Percentiles rank a stretch among this genome's conserved stretches.
Conservation (phyloP, 2,329 filamentous ascomycete genomes). For the Monosporascus sp. region DNA sequence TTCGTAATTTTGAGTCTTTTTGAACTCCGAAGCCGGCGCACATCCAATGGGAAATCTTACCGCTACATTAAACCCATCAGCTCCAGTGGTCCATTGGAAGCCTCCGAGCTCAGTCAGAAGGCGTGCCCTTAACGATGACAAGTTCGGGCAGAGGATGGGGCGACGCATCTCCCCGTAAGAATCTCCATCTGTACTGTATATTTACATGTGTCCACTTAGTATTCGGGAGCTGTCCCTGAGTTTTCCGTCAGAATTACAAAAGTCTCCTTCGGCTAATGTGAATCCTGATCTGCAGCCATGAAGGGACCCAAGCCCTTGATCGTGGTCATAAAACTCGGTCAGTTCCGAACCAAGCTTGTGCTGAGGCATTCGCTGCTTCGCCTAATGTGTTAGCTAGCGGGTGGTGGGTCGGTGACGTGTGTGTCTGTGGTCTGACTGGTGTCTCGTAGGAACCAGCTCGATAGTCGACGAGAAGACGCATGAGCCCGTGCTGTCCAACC, state of each 20-base stretch:
- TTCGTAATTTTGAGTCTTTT: not conserved
- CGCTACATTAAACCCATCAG: not conserved
- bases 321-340: slow-evolving; percentile 85
- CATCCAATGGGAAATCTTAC: slow-evolving; percentile 13
- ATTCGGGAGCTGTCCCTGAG: not conserved
- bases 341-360: slow-evolving; percentile 22
- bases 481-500: slow-evolving; percentile 83
- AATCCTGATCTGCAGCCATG: slow-evolving; percentile 46
- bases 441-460: slow-evolving; percentile 79
- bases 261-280: slow-evolving; percentile 9
- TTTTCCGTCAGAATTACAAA: not conserved
- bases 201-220: not conserved
- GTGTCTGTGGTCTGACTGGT: not conserved
- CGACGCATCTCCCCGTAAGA: not conserved
- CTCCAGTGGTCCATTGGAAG: not conserved
- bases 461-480: slow-evolving; percentile 96
- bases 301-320: slow-evolving; percentile 62
- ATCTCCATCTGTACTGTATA: too few relatives aligned
- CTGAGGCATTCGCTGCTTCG: not conserved
- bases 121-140: slow-evolving; percentile 18
- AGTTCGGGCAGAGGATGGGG: slow-evolving; percentile 7
- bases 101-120: not conserved
- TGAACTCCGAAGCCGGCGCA: slow-evolving; percentile 17
- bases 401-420: too few relatives aligned
- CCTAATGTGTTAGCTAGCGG: not conserved